These are phyloP conservation scores for Cylindrotheca fusiformis DNA, from an alignment of 108 stramenopile species.

Conservation along the genomic window DNA sequence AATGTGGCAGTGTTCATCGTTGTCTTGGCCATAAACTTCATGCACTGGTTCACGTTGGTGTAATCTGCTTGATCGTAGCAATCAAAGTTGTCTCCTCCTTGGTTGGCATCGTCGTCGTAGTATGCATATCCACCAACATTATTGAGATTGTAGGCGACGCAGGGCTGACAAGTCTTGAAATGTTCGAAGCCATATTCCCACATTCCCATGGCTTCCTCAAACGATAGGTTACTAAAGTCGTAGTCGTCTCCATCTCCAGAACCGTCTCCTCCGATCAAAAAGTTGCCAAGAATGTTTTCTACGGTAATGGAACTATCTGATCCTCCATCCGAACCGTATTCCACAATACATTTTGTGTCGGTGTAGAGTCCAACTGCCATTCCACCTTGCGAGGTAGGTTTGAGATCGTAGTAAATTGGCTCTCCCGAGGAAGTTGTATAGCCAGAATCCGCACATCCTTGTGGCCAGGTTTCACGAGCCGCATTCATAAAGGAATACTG, in stretches of 20 bases:
- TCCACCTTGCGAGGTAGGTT: conserved; percentile 40
- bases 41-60: conserved; percentile 61
- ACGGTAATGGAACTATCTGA: conserved; percentile 10
- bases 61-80: conserved; percentile 65
- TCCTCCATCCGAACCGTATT: conserved; percentile 30
- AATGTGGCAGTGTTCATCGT: conserved; percentile 53
- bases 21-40: conserved; percentile 69
- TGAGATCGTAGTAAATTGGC: conserved; percentile 48
- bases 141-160: conserved; percentile 49
- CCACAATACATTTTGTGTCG: conserved; percentile 39
- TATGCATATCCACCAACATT: conserved; percentile 37
- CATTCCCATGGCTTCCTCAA: conserved; percentile 26
- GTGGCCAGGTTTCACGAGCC: conserved; percentile 35
- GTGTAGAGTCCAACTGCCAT: conserved; percentile 51
- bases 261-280: conserved; percentile 23
- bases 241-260: conserved; percentile 11
- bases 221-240: conserved; percentile 19
- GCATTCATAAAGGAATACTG: conserved; percentile 43
- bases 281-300: conserved; percentile 46
- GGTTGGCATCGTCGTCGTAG: conserved; percentile 42
- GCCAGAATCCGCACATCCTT: conserved; percentile 31
- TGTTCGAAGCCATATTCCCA: conserved; percentile 48
- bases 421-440: conserved; percentile 12
- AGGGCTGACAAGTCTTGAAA: conserved; percentile 53
- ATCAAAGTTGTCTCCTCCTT: conserved; percentile 36